Evolutionary conservation across 1,284 basidiomycete species (phyloP).

Genomic region (Flammula alnicola): DNA sequence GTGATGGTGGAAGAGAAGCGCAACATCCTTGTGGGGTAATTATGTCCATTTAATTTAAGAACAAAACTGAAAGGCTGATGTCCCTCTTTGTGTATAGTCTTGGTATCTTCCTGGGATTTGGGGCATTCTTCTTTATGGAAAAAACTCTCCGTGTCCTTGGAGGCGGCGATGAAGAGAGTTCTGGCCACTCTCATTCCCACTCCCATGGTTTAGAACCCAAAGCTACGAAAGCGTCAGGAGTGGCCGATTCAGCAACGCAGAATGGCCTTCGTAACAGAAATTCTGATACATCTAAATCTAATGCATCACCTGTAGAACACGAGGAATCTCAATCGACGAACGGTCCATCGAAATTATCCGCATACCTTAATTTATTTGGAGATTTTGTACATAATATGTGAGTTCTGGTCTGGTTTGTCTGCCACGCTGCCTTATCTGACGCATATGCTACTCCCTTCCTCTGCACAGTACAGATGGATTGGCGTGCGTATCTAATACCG

Average conservation of each 20-base stretch:
- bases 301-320: slow-evolving; percentile 22
- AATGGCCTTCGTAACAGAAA: slow-evolving; percentile 44
- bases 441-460: slow-evolving; percentile 21
- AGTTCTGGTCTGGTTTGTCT: slow-evolving; percentile 32
- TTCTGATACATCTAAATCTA: slow-evolving; percentile 26
- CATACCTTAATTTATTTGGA: slow-evolving; percentile 89
- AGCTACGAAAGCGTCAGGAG: slow-evolving; percentile 41
- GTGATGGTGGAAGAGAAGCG: slow-evolving; percentile 88
- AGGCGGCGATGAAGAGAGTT: slow-evolving; percentile 60
- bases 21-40: slow-evolving; percentile 84
- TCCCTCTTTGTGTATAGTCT: slow-evolving; percentile 49
- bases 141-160: slow-evolving; percentile 81
- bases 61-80: slow-evolving; percentile 7
- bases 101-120: slow-evolving; percentile 84
- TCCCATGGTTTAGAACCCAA: slow-evolving; percentile 31
- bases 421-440: slow-evolving; percentile 18
- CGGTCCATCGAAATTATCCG: slow-evolving; percentile 79
- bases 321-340: slow-evolving; percentile 37
- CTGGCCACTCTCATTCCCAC: slow-evolving; percentile 65
- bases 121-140: slow-evolving; percentile 89
- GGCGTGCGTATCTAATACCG: slow-evolving; percentile 54
- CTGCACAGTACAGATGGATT: slow-evolving; percentile 75
- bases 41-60: slow-evolving; percentile 7
- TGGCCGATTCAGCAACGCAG: slow-evolving; percentile 33
- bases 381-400: slow-evolving; percentile 90